A percentile compares a stretch with the other conserved stretches of the same genome.
Evolutionary conservation across 352 stramenopile species (phyloP).

Genomic region (Globisporangium paddicum): DNA sequence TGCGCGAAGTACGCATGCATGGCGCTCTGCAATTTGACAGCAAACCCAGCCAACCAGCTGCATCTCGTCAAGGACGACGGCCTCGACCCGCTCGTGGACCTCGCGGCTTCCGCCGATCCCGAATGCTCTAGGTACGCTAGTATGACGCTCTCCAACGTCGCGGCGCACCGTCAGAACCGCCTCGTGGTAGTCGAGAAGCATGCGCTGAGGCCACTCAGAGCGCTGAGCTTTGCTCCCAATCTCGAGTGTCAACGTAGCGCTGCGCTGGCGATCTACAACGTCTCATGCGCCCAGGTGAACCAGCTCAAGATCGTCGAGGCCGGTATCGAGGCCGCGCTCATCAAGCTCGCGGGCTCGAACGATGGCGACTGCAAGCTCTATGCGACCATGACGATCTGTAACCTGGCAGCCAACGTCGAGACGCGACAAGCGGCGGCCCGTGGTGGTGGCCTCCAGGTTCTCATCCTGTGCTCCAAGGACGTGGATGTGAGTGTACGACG

Average conservation of each 20-base stretch:
- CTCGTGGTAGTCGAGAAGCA: constrained; percentile 86
- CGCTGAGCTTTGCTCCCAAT: constrained; percentile 72
- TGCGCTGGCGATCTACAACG: constrained; percentile 93
- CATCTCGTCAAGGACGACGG: constrained; percentile 83
- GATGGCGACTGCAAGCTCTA: constrained; percentile 94
- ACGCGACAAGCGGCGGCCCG: constrained; percentile 83
- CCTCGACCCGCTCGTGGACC: constrained; percentile 72
- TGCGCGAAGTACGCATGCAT: constrained; percentile 89
- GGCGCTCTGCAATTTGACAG: constrained; percentile 94
- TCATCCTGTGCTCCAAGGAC: constrained; percentile 88
- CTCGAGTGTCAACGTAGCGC: constrained; percentile 90
- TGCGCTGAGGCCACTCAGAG: constrained; percentile 72
- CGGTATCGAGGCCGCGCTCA: constrained; percentile 84
- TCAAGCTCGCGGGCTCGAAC: constrained; percentile 72
- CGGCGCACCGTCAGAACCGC: constrained; percentile 86
- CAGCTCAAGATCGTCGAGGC: constrained; percentile 88
- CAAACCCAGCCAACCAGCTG: constrained; percentile 87
- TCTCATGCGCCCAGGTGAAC: constrained; percentile 90
- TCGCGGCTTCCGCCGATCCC: constrained; percentile 57
- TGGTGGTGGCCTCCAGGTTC: constrained; percentile 89
- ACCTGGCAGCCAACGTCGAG: constrained; percentile 93
- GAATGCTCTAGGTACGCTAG: constrained; percentile 88
- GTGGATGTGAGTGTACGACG: constrained; percentile 75
- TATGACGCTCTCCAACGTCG: constrained; percentile 94
- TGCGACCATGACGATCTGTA: constrained; percentile 93